Percentiles rank a stretch among this genome's conserved stretches.
Evolutionary conservation across 768 basidiomycete species (phyloP).

Genomic region (Agrocybe chaxingu): DNA sequence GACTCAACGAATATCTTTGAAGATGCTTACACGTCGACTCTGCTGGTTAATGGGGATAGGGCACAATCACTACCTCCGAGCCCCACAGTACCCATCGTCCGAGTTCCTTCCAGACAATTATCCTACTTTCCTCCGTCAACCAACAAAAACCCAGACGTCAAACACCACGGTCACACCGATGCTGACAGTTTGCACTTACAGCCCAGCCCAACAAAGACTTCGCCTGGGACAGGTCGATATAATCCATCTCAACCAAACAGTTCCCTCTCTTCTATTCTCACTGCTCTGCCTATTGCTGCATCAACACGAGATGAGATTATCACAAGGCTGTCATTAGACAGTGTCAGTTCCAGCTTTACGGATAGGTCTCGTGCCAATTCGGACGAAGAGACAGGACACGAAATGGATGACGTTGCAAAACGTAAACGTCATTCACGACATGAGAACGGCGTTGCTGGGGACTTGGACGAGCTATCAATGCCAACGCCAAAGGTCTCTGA

Average conservation of each 20-base stretch:
- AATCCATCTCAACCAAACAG: conserved; percentile 26
- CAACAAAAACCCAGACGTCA: conserved; percentile 16
- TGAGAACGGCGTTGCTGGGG: conserved; percentile 1
- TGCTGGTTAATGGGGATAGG: conserved; percentile 1
- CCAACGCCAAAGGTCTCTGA: conserved; percentile 22
- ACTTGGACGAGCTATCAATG: conserved; percentile 14
- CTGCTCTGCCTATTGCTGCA: conserved; percentile 45
- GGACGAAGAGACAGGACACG: conserved; percentile 37
- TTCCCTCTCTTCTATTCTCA: conserved; percentile 42
- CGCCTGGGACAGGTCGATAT: conserved; percentile 23
- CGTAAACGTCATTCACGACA: conserved; percentile 2
- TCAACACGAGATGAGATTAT: conserved; percentile 56
- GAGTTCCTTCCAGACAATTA: conserved; percentile 47
- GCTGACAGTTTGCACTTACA: conserved; percentile 1
- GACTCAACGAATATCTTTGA: conserved; percentile 5
- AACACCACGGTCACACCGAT: conserved; percentile 10
- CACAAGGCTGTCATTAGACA: conserved; percentile 53
- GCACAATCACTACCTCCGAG: conserved; percentile 14
- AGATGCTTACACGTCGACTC: conserved; percentile 15
- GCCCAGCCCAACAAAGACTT: conserved; percentile 12
- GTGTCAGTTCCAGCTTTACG: conserved; percentile 40
- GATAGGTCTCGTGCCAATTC: conserved; percentile 31
- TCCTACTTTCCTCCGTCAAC: conserved; percentile 54
- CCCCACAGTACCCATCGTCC: conserved; percentile 31
- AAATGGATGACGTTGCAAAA: conserved; percentile 39